Evolutionary conservation across 2,329 filamentous ascomycete genomes (phyloP).

Genomic region (Pleoardoris graminearum): DNA sequence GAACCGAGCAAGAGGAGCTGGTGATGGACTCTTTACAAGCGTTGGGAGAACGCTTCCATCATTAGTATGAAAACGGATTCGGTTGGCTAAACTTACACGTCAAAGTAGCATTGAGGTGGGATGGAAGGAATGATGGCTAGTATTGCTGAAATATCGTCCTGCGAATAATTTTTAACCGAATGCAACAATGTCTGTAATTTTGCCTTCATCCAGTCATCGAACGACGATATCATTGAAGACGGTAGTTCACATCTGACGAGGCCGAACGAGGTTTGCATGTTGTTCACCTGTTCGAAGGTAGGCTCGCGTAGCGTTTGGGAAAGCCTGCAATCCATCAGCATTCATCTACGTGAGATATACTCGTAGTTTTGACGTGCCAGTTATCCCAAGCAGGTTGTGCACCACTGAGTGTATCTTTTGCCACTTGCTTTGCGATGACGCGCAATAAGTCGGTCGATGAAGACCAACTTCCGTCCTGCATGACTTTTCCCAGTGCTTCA

Average conservation of each 20-base stretch:
- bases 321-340: background rate
- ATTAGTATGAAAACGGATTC: background rate
- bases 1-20: background rate
- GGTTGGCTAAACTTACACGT: background rate
- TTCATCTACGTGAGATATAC: background rate
- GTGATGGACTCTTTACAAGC: background rate
- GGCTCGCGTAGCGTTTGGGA: background rate
- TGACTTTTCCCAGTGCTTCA: background rate
- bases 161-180: background rate
- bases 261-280: background rate
- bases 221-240: background rate
- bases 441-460: conserved; percentile 4
- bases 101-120: background rate
- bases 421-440: conserved; percentile 1
- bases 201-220: background rate
- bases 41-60: background rate
- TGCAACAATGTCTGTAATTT: background rate
- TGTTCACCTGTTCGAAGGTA: background rate
- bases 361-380: background rate
- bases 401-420: background rate
- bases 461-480: conserved; percentile 1
- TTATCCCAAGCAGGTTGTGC: background rate
- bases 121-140: background rate
- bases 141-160: background rate
- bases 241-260: background rate